phyloP scores from a whole-genome alignment of 192 early-diverging fungal species.

The Lobosporangium transversale region DNA sequence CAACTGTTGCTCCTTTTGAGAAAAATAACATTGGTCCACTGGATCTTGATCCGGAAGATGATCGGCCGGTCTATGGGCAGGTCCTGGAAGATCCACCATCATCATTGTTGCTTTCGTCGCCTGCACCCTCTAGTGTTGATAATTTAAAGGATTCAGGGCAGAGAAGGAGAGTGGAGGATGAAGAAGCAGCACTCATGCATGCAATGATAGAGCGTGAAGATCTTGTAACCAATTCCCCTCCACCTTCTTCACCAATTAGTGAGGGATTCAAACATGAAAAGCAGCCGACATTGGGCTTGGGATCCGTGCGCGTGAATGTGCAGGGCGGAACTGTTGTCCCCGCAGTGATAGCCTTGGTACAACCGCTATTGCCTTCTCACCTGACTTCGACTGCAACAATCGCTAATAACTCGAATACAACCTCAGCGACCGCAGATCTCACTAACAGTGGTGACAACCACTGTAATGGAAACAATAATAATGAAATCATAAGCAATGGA shows the following conservation, averaged over 20 bases:
- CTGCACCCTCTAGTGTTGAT: no score
- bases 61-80: not conserved
- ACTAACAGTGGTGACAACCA: not conserved
- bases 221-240: conserved; percentile 4
- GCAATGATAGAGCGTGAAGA: conserved; percentile 38
- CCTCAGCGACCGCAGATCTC: not conserved
- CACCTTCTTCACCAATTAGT: not conserved
- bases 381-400: conserved; percentile 15
- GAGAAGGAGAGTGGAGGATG: not conserved
- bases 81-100: not conserved
- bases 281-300: not conserved
- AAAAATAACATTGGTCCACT: not conserved
- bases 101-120: no score
- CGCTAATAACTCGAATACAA: not conserved
- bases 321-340: not conserved
- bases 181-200: conserved; percentile 19
- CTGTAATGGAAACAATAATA: not conserved
- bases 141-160: not conserved
- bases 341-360: not conserved
- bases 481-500: not conserved
- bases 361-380: conserved; percentile 5
- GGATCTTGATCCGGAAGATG: not conserved
- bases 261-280: not conserved
- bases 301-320: not conserved
- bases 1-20: not conserved